These are phyloP conservation scores for Incumbomyces delicatus DNA, from an alignment of 2,329 filamentous ascomycete genomes.

Conservation along the genomic window DNA sequence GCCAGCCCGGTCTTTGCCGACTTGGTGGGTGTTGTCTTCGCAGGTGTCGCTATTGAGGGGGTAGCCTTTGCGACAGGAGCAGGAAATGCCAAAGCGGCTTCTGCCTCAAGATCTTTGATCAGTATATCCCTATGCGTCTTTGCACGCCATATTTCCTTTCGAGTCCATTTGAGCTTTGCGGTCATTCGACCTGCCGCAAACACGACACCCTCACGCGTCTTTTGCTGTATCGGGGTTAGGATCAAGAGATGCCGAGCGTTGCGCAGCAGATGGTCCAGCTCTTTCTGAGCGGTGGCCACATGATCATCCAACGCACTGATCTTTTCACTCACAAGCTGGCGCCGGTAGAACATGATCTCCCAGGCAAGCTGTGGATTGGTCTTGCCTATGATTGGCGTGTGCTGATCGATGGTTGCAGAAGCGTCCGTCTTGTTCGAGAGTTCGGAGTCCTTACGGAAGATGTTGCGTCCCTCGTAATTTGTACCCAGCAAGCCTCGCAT, in stretches of 20 bases:
- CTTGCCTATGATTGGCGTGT: conserved; percentile 35
- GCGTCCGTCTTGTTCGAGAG: conserved; percentile 52
- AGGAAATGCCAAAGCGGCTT: conserved; percentile 32
- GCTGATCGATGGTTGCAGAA: conserved; percentile 29
- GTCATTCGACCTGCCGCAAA: conserved; percentile 73
- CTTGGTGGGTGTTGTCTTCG: conserved; percentile 17
- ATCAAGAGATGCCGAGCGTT: conserved; percentile 87
- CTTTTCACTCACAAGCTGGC: conserved; percentile 72
- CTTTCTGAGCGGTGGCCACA: conserved; percentile 60
- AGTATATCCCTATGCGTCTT: conserved; percentile 87
- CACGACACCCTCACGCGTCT: conserved; percentile 78
- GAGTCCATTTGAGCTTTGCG: conserved; percentile 85
- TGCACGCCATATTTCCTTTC: conserved; percentile 85
- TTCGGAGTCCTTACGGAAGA: conserved; percentile 57
- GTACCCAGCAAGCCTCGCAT: conserved; percentile 81
- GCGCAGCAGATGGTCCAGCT: conserved; percentile 71
- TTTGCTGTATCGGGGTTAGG: conserved; percentile 80
- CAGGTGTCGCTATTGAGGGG: conserved; percentile 11
- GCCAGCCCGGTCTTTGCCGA: conserved; percentile 8
- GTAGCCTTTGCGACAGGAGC: conserved; percentile 6
- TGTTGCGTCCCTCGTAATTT: conserved; percentile 68
- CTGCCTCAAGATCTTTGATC: conserved; percentile 74
- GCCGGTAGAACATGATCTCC: conserved; percentile 73
- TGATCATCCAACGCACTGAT: conserved; percentile 76
- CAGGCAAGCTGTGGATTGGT: conserved; percentile 75